Evolutionary conservation across 805 yeast species (phyloP).

Genomic region (Teunomyces cretensis): DNA sequence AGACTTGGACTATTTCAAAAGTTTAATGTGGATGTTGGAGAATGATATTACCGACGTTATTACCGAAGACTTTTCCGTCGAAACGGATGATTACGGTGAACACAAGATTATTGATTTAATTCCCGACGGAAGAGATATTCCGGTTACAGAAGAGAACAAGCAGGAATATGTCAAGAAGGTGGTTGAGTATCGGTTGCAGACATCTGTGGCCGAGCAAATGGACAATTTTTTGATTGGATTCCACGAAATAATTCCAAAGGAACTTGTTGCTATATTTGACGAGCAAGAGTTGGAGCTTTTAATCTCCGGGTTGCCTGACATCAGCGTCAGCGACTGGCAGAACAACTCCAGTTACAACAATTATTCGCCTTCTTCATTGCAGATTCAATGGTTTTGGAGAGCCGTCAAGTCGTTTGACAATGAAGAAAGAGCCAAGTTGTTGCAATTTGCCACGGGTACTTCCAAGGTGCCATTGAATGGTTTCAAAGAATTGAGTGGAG

Average conservation of each 20-base stretch:
- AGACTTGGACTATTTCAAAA: conserved; percentile 89
- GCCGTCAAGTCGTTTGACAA: conserved; percentile 91
- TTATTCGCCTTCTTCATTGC: conserved; percentile 79
- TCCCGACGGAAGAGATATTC: conserved; percentile 76
- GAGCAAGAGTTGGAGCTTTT: conserved; percentile 93
- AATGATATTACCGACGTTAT: conserved; percentile 95
- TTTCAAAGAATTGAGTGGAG: conserved; percentile 84
- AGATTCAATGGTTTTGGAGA: conserved; percentile 96
- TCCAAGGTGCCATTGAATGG: conserved; percentile 95
- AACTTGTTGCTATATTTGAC: conserved; percentile 81
- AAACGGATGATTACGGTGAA: conserved; percentile 91
- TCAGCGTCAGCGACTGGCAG: conserved; percentile 95
- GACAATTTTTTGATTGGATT: conserved; percentile 83
- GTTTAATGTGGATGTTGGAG: conserved; percentile 92
- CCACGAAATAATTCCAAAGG: conserved; percentile 84
- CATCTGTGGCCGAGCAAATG: conserved; percentile 85
- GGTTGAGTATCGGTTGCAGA: conserved; percentile 81
- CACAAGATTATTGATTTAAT: conserved; percentile 79
- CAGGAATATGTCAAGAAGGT: conserved; percentile 82
- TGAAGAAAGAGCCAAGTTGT: conserved; percentile 89
- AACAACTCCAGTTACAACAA: conserved; percentile 78
- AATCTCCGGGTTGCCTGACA: conserved; percentile 93
- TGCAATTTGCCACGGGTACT: conserved; percentile 97
- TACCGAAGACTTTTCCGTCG: conserved; percentile 91
- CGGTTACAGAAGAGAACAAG: conserved; percentile 89